Evolutionary conservation across 108 stramenopile species (phyloP).

Genomic region (Cylindrotheca fusiformis): DNA sequence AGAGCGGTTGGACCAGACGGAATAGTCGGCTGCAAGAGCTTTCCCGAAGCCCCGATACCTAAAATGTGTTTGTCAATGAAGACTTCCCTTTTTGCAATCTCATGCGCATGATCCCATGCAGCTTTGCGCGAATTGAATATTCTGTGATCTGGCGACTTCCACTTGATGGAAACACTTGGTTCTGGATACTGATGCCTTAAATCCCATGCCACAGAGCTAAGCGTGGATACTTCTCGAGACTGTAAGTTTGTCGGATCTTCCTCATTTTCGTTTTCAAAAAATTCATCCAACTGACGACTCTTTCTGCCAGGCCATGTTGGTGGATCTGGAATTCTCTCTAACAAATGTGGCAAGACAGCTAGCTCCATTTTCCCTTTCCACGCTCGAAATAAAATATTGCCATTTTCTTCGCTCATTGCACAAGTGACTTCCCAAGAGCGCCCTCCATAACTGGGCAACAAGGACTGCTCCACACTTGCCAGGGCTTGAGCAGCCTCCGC

Average conservation of each 20-base stretch:
- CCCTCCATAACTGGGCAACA: constrained; percentile 72
- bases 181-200: constrained; percentile 28
- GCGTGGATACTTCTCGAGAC: constrained; percentile 27
- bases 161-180: constrained; percentile 40
- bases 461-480: constrained; percentile 46
- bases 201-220: constrained; percentile 40
- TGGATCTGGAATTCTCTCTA: constrained; percentile 45
- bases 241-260: constrained; percentile 19
- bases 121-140: constrained; percentile 65
- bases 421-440: constrained; percentile 64
- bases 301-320: constrained; percentile 31
- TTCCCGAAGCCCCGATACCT: constrained; percentile 63
- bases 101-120: constrained; percentile 58
- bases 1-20: constrained; percentile 56
- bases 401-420: constrained; percentile 35
- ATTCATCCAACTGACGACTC: constrained; percentile 24
- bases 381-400: constrained; percentile 26
- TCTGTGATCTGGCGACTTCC: constrained; percentile 66
- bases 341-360: constrained; percentile 67
- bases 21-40: constrained; percentile 45
- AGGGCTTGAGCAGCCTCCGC: constrained; percentile 57
- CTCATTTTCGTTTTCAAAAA: constrained; percentile 18
- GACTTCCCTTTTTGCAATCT: constrained; percentile 45
- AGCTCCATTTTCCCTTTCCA: constrained; percentile 43
- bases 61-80: constrained; percentile 61